Evolutionary conservation across 1,284 basidiomycete genomes (phyloP).

Genomic region (Anthracocystis setariae): DNA sequence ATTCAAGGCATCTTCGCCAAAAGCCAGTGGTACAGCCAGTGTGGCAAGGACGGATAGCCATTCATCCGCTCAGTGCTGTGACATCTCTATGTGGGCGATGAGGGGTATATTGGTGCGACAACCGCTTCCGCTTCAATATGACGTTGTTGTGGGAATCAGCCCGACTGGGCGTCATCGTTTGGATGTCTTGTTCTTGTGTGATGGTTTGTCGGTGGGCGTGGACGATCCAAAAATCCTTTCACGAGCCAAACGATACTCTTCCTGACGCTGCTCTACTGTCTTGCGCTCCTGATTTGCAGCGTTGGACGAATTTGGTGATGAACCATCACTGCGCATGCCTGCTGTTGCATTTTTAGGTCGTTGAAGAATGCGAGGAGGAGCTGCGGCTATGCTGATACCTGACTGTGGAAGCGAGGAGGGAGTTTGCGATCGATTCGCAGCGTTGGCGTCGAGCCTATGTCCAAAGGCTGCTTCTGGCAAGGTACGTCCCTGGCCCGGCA

Average conservation of each 20-base stretch:
- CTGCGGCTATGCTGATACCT: slow-evolving; percentile 15
- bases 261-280: slow-evolving; percentile 48
- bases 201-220: slow-evolving; percentile 3
- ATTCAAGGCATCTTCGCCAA: too few relatives aligned
- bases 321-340: slow-evolving; percentile 39
- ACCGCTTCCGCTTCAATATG: too few relatives aligned
- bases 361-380: slow-evolving; percentile 44
- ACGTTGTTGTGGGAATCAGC: background rate
- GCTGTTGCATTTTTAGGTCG: slow-evolving; percentile 34
- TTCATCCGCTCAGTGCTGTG: too few relatives aligned
- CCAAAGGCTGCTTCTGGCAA: slow-evolving; percentile 40
- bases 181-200: background rate
- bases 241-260: slow-evolving; percentile 42
- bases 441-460: slow-evolving; percentile 8
- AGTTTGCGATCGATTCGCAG: background rate
- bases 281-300: slow-evolving; percentile 32
- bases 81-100: too few relatives aligned
- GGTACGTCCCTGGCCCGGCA: slow-evolving; percentile 12
- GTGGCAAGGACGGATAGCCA: too few relatives aligned
- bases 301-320: slow-evolving; percentile 9
- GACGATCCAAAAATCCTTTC: slow-evolving; percentile 46
- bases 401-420: background rate
- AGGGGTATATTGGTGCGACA: slow-evolving; percentile 21
- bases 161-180: background rate
- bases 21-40: too few relatives aligned